These are phyloP conservation scores for Ogataea pini DNA, from an alignment of 805 yeast species.

Conservation along the genomic window DNA sequence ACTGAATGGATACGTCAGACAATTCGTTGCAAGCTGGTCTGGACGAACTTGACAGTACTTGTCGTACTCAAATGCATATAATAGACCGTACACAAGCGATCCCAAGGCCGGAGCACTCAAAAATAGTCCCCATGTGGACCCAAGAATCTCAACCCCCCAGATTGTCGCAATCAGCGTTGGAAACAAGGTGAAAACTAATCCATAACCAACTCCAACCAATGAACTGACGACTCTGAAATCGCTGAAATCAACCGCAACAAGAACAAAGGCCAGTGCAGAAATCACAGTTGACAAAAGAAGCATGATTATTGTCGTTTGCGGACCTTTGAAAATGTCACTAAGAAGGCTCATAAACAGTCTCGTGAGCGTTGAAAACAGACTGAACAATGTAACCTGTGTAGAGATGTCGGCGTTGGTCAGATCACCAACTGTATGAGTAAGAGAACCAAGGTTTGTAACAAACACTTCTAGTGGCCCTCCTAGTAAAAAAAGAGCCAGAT, in stretches of 20 bases:
- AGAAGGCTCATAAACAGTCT: conserved; percentile 26
- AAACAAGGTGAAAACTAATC: conserved; percentile 76
- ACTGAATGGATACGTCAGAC: conserved; percentile 22
- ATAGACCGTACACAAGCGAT: conserved; percentile 62
- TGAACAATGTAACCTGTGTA: conserved; percentile 21
- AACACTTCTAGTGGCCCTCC: conserved; percentile 86
- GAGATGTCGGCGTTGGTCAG: conserved; percentile 14
- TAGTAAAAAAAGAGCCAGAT: conserved; percentile 60
- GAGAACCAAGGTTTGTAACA: conserved; percentile 75
- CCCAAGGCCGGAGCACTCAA: conserved; percentile 89
- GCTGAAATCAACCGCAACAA: conserved; percentile 15
- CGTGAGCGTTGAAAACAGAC: conserved; percentile 32
- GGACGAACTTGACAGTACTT: conserved; percentile 26
- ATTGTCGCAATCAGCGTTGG: conserved; percentile 76
- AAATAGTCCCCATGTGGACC: conserved; percentile 85
- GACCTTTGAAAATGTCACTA: conserved; percentile 15
- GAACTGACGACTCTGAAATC: conserved; percentile 15
- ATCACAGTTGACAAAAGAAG: conserved; percentile 10
- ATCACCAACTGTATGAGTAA: conserved; percentile 46
- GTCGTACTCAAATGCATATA: conserved; percentile 69
- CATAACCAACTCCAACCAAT: conserved; percentile 70
- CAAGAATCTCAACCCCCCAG: conserved; percentile 85
- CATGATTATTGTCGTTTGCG: conserved; percentile 10
- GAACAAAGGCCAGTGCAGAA: conserved; percentile 13
- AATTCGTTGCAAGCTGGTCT: conserved; percentile 8